Conservation (phyloP, 129 eudicot genomes). For the Silybum marianum region DNA sequence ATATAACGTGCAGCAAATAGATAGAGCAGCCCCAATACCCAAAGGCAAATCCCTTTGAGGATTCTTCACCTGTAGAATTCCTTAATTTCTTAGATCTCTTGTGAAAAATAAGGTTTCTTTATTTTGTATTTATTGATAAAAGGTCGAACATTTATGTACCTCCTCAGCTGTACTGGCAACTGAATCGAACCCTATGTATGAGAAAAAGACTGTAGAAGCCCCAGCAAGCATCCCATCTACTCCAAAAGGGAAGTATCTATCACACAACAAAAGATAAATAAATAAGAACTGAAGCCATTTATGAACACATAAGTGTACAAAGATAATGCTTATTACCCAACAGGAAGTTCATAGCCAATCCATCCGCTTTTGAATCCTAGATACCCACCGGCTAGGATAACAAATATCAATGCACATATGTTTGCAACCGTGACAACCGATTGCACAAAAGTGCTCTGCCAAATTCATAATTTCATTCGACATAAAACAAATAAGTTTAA, state of each 20-base stretch:
- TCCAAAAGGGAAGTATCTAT: slow-evolving; percentile 88
- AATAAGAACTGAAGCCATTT: background rate
- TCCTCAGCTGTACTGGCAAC: slow-evolving; percentile 99
- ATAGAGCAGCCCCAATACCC: slow-evolving; percentile 87
- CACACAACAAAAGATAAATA: slow-evolving; percentile 10
- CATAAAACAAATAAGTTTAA: slow-evolving; percentile 10
- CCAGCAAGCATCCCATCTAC: slow-evolving; percentile 98
- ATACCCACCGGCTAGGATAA: slow-evolving; percentile 90
- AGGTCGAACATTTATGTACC: slow-evolving; percentile 35
- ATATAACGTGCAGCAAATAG: slow-evolving; percentile 85
- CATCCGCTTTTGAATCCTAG: slow-evolving; percentile 88
- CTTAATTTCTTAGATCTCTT: background rate
- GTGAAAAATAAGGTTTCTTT: background rate
- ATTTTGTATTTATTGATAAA: background rate
- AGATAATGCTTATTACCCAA: slow-evolving; percentile 52
- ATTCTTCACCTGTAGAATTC: slow-evolving; percentile 67
- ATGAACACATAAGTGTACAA: slow-evolving; percentile 13
- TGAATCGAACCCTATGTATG: slow-evolving; percentile 96
- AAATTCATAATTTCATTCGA: slow-evolving; percentile 5
- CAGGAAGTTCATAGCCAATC: slow-evolving; percentile 83
- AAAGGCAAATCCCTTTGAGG: slow-evolving; percentile 93
- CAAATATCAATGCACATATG: slow-evolving; percentile 78
- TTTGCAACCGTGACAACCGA: slow-evolving; percentile 73
- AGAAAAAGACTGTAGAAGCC: slow-evolving; percentile 94
- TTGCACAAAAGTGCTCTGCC: slow-evolving; percentile 86